Evolutionary conservation across 108 stramenopile genomes (phyloP), one percentile per base, ranked within the genome.

Genomic region (Pseudonitzschia multiseries): DNA sequence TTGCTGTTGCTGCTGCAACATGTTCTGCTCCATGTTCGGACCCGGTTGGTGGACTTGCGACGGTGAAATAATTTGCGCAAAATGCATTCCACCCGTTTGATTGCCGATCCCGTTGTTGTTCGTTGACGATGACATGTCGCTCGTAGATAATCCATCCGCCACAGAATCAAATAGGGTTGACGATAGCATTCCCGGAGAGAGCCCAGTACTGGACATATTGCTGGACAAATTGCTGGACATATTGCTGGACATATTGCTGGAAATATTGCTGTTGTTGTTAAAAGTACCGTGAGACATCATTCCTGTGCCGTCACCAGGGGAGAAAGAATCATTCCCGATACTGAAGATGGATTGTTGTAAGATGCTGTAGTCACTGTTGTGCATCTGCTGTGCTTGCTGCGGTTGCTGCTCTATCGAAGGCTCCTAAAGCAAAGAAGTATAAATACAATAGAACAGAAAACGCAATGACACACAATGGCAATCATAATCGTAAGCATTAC

Each of bases 331-430:
- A 9, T 51, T 51, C 50, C 50, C 50, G 50, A 51, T 6, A 59
- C 57, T 59, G 22, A 59, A 26, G 14, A 59, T 22, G 9, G 57
- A 59, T 59, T 59, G 57, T 59, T 59, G 57, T 27, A 59, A 27
- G 26, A 59, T 59, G 29, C 28, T 31, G 27, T 26, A 31, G 9
- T 59, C 57, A 27, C 57, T 59, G 57, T 59, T 59, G 8, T 27
- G 6, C 24, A 59, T 13, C 4, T 59, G 57, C 27, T 8, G 24
- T 59, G 9, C 4, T 6, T 36, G 36, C 6, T 36, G 36, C 36
- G 2, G 36, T 6, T 36, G 36, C 36, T 36, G 36, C 27, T 27
- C 26, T 5, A 31, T 4, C 29, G 57, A 59, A 59, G 26, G 57
- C 14, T 31, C 15, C 21, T 22, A 59, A 27, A 59, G 26, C 9